Evolutionary conservation across 179 eudicot species (phyloP).

Genomic region (Silene noctiflora): DNA sequence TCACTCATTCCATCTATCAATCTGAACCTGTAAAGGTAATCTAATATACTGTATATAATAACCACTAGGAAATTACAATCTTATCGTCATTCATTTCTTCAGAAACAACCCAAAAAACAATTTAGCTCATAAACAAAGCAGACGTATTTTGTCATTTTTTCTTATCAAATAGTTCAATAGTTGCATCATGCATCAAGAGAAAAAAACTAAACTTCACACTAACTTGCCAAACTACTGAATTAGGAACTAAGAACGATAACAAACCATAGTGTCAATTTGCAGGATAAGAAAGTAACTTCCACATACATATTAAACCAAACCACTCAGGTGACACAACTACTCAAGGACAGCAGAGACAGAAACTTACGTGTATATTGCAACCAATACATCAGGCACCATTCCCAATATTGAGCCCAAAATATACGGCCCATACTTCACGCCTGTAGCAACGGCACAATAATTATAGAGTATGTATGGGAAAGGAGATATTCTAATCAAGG

Average conservation of each 20-base stretch:
- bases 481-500: conserved; percentile 87
- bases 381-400: conserved; percentile 84
- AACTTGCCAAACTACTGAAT: background rate
- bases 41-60: too few relatives aligned
- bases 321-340: background rate
- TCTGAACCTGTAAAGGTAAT: background rate
- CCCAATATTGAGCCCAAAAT: conserved; percentile 76
- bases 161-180: too few relatives aligned
- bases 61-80: background rate
- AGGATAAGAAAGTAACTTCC: background rate
- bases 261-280: background rate
- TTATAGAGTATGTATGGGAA: conserved; percentile 85
- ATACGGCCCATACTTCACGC: conserved; percentile 80
- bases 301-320: background rate
- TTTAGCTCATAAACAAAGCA: too few relatives aligned
- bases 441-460: conserved; percentile 84
- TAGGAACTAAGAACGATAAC: background rate
- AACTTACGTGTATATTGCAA: conserved; percentile 88
- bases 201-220: background rate
- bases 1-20: background rate
- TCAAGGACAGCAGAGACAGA: background rate
- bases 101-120: too few relatives aligned
- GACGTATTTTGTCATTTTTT: too few relatives aligned
- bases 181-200: background rate
- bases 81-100: background rate